Base-by-base conservation (phyloP, 2,329 filamentous ascomycete species). In the Stagonosporopsis vannaccii region DNA sequence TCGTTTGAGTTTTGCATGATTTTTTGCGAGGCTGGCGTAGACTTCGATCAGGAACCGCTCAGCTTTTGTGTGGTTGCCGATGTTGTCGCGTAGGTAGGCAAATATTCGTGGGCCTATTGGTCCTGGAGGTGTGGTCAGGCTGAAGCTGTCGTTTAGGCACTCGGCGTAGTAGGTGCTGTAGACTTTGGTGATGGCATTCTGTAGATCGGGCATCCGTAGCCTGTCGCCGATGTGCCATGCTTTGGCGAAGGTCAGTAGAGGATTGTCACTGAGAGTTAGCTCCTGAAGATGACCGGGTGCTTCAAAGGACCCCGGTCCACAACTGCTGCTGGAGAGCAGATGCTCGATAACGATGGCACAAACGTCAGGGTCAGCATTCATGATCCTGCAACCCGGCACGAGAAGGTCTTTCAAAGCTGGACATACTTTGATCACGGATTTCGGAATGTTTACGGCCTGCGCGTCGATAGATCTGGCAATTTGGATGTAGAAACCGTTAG, bases 171-270 rank as follows among this genome's bases (percentile, higher is more conserved):
- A 22, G 11, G 3, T 8, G 40, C 59, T 55, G 20, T 56, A 68
- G 1, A 51, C 50, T 20, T 58, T 52, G n/a, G 62, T 28, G 11
- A 68, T 42, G 17, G 47, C 46, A 25, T 62, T 60, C 20, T 63
- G 60, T 12, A 67, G 22, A 1, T 51, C 41, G 1, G 46, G 33
- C 12, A 61, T 42, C 2, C 49, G 37, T 20, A 68, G 46, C 48
- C 56, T 59, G 8, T 61, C 43, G 5, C 46, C 51, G 2, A 65
- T 23, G 26, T 60, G 53, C 59, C 63, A 67, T 13, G 54, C 57
- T 26, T 65, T 61, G 1, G 51, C 60, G 19, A 68, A 56, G 11
- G 51, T 56, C 17, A 60, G 48, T 35, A 65, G 41, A 28, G 37
- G 30, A 8, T 60, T 32, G 13, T 44, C 19, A 17, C 46, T 26